Percentiles rank a stretch among this genome's conserved stretches.
Conservation (phyloP, 306 rosid genomes). For the Dalbergia cochinchinensis region DNA sequence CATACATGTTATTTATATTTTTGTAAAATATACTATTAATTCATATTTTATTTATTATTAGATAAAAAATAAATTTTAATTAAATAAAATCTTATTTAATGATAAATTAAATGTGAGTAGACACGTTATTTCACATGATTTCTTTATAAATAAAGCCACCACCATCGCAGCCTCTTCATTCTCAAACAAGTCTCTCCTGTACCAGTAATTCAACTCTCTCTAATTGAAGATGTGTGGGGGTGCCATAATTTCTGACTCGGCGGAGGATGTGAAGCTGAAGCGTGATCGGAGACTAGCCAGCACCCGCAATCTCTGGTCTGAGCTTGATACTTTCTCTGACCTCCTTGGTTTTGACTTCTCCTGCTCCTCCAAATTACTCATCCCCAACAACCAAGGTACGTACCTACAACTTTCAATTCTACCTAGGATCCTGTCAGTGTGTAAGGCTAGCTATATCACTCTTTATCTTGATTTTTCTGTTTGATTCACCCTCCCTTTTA, state of each 20-base stretch:
- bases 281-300: conserved; percentile 45
- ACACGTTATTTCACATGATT: too few species aligned
- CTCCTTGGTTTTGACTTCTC: conserved; percentile 48
- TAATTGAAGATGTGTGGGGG: conserved; percentile 73
- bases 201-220: background rate
- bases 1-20: too few species aligned
- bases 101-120: too few species aligned
- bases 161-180: too few species aligned
- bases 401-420: background rate
- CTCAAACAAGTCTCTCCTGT: background rate
- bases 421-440: background rate
- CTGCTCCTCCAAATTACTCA: background rate
- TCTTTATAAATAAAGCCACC: too few species aligned
- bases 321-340: conserved; percentile 57
- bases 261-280: conserved; percentile 31
- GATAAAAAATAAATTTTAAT: too few species aligned
- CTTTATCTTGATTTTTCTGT: too few species aligned
- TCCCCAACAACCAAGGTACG: conserved; percentile 17
- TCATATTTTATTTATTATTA: too few species aligned
- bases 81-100: too few species aligned
- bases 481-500: too few species aligned
- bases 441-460: too few species aligned
- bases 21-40: too few species aligned
- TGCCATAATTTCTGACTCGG: conserved; percentile 68
- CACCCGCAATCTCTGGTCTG: conserved; percentile 55